phyloP scores from a whole-genome alignment of 2,329 filamentous ascomycete species.

The Talaromyces sp. region DNA sequence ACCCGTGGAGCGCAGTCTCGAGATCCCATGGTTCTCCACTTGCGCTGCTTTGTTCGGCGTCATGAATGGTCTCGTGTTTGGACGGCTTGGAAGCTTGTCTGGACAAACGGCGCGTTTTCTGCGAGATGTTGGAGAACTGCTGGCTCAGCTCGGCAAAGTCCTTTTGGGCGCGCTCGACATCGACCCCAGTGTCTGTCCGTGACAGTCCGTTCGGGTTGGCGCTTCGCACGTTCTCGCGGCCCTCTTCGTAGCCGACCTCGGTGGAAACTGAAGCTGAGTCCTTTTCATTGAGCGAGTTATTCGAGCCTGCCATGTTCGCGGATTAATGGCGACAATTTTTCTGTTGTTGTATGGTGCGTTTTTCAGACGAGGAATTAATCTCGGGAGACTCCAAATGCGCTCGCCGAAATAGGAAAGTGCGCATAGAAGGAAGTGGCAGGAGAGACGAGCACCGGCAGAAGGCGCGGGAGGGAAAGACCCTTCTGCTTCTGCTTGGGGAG shows the following conservation, averaged over 20 bases:
- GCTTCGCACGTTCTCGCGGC: conserved; percentile 9
- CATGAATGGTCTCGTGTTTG: conserved; percentile 27
- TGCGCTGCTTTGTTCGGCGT: conserved; percentile 56
- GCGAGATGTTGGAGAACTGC: conserved; percentile 34
- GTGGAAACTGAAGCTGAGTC: background rate
- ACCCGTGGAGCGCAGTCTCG: conserved; percentile 67
- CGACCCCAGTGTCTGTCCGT: conserved; percentile 33
- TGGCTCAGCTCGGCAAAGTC: conserved; percentile 37
- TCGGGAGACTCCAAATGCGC: background rate
- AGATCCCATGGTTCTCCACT: conserved; percentile 65
- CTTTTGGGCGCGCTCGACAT: conserved; percentile 43
- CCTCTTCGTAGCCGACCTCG: conserved; percentile 6
- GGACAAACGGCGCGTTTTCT: conserved; percentile 31
- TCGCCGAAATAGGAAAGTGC: background rate
- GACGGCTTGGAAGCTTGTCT: conserved; percentile 26
- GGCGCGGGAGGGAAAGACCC: background rate
- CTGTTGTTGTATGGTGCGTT: background rate
- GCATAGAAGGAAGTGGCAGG: background rate
- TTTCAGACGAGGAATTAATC: too few species aligned
- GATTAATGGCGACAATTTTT: background rate
- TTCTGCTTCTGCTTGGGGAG: background rate
- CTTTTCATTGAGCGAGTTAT: background rate
- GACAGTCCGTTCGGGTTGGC: conserved; percentile 16
- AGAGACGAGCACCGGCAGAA: background rate
- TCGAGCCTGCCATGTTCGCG: background rate